Base-by-base conservation (phyloP, 2,329 filamentous ascomycete species). In the Colletotrichum sp. region DNA sequence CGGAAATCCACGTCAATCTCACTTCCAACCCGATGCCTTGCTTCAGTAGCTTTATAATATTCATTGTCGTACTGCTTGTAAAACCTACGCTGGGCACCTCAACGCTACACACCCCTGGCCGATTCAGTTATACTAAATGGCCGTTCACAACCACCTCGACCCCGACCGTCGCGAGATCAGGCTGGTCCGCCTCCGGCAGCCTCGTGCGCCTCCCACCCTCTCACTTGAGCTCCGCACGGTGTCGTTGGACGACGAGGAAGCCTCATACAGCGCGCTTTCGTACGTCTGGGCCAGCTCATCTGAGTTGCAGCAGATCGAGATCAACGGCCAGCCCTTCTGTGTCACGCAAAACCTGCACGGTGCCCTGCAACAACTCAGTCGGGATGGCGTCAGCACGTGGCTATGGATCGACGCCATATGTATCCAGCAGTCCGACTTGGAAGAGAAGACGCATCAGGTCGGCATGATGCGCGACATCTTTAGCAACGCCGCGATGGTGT, bases 321-420 rank as follows among this genome's bases (percentile, higher is more conserved):
- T 80, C 55, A 71, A 80, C 4, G 65, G 64, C 5, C 4, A 29
- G 8, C 12, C 55, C 0, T 75, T 79, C 25, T 5, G 0, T 1
- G 66, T 80, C 13, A 67, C 71, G 1, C 44, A 19, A 9, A 77
- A 67, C 30, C 52, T 75, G 5, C 12, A 75, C 22, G 15, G 4
- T 4, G 67, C 55, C 1, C 72, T 81, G 3, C 11, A 49, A 25
- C 79, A 79, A 30, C 76, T 80, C 1, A 19, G 12, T 1, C 2
- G 16, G 5, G 7, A 70, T 13, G 22, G 70, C 4, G 57, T 59
- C 0, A 52, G 72, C 39, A 34, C 63, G 2, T 76, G 59, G 65
- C 55, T 81, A 3, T 82, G 80, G 80, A 52, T 79, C 8, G 80
- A 81, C 62, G 75, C 77, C 2, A 72, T 81, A 36, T 80, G 79